A percentile compares a stretch with the other conserved stretches of the same genome.
Conservation (phyloP, 176 grass and related monocot species). For the Oropetium thomaeum region DNA sequence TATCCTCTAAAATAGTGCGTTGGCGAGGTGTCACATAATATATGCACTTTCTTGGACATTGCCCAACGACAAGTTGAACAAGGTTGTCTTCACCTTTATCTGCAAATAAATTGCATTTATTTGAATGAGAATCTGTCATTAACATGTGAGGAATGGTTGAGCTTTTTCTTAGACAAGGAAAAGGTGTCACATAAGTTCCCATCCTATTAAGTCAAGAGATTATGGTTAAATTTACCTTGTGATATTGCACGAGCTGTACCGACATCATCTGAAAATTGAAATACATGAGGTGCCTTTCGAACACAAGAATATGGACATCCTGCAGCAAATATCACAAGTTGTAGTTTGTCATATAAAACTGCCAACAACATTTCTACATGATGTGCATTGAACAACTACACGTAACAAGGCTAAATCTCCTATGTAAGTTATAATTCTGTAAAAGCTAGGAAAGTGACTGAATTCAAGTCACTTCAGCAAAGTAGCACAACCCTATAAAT, state of each 20-base stretch:
- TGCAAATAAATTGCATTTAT: slow-evolving; percentile 37
- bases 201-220: neutral
- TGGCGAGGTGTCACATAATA: slow-evolving; percentile 90
- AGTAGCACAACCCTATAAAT: neutral
- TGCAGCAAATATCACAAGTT: slow-evolving; percentile 27
- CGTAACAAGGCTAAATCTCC: neutral
- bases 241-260: slow-evolving; percentile 69
- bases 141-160: neutral
- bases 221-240: slow-evolving; percentile 51
- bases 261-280: slow-evolving; percentile 57
- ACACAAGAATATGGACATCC: slow-evolving; percentile 97
- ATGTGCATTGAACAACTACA: neutral
- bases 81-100: slow-evolving; percentile 56
- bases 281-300: slow-evolving; percentile 82
- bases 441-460: neutral
- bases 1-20: slow-evolving; percentile 70
- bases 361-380: neutral
- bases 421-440: neutral
- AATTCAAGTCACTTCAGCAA: slow-evolving; percentile 1
- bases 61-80: slow-evolving; percentile 66
- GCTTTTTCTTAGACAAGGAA: neutral
- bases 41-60: slow-evolving; percentile 90
- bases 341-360: slow-evolving; percentile 19
- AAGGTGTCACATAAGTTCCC: neutral
- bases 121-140: slow-evolving; percentile 1